phyloP scores from a whole-genome alignment of 1,284 basidiomycete species.

The Ustilago lituana region DNA sequence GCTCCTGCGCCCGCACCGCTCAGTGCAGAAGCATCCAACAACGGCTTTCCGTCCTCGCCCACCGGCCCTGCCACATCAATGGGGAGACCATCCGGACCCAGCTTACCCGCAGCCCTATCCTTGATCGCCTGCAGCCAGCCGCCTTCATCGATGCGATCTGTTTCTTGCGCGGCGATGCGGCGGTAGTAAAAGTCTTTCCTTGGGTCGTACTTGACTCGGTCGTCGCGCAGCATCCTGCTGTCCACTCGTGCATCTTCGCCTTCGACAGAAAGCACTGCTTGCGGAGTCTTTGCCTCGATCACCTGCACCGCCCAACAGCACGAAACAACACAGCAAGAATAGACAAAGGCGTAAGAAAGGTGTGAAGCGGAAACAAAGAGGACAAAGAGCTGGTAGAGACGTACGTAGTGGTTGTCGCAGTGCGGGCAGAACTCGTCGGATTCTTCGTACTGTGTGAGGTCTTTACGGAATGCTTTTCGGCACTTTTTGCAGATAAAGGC shows the following conservation, averaged over 20 bases:
- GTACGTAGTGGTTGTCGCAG: conserved; percentile 95
- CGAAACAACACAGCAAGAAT: background rate
- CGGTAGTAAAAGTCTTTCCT: conserved; percentile 71
- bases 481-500: conserved; percentile 96
- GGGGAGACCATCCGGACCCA: conserved; percentile 40
- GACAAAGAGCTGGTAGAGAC: background rate
- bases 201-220: conserved; percentile 73
- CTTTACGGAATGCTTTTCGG: conserved; percentile 94
- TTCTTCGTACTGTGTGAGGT: conserved; percentile 88
- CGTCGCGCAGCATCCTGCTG: conserved; percentile 79
- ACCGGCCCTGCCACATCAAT: conserved; percentile 20
- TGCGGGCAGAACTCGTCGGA: conserved; percentile 97
- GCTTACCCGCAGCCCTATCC: conserved; percentile 44
- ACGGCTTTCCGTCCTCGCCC: conserved; percentile 29
- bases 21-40: conserved; percentile 24
- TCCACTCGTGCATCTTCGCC: conserved; percentile 89
- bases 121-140: conserved; percentile 55
- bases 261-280: conserved; percentile 84
- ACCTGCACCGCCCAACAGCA: conserved; percentile 72
- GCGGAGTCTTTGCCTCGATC: conserved; percentile 89
- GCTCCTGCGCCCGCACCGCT: background rate
- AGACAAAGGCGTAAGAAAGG: too few species aligned
- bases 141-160: conserved; percentile 60
- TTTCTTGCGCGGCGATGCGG: conserved; percentile 39
- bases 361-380: background rate